Percentiles rank a stretch among this genome's conserved stretches.
phyloP scores from a whole-genome alignment of 2,329 filamentous ascomycete genomes.

The Neonectria neomacrospora region DNA sequence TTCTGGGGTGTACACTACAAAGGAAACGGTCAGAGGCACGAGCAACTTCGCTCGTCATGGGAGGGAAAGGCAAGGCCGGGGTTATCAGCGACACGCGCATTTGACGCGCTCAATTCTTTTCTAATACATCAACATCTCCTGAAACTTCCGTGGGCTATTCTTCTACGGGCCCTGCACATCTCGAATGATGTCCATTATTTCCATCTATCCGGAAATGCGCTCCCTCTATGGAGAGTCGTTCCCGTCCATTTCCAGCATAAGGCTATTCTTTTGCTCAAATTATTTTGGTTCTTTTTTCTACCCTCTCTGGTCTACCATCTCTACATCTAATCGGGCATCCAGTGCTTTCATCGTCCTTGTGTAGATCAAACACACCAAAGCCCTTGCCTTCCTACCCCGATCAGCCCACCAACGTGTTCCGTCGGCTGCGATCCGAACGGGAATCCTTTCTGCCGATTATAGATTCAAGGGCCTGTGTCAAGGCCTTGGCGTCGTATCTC shows the following conservation, averaged over 20 bases:
- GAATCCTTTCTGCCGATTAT: slow-evolving; percentile 71
- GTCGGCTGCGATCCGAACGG: slow-evolving; percentile 52
- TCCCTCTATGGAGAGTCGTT: neutral
- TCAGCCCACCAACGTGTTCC: slow-evolving; percentile 57
- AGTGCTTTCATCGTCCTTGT: neutral
- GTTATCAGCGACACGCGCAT: slow-evolving; percentile 6
- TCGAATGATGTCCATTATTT: neutral
- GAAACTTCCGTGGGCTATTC: neutral
- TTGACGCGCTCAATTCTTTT: neutral
- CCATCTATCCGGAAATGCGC: neutral
- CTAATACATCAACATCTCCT: neutral
- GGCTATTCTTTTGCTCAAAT: neutral
- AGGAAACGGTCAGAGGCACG: neutral
- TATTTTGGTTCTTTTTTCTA: neutral
- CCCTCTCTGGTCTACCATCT: neutral
- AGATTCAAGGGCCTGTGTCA: slow-evolving; percentile 80
- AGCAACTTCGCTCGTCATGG: neutral
- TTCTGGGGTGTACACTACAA: slow-evolving; percentile 1
- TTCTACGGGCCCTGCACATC: neutral
- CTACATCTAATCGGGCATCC: neutral
- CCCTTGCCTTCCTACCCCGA: neutral
- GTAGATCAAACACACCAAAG: neutral
- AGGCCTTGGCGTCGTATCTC: slow-evolving; percentile 79
- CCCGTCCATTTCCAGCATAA: no score
- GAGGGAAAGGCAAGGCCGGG: neutral